Percentiles rank a stretch among this genome's conserved stretches.
Conservation (phyloP, 1,284 basidiomycete species). For the Phellopilus nigrolimitatus region DNA sequence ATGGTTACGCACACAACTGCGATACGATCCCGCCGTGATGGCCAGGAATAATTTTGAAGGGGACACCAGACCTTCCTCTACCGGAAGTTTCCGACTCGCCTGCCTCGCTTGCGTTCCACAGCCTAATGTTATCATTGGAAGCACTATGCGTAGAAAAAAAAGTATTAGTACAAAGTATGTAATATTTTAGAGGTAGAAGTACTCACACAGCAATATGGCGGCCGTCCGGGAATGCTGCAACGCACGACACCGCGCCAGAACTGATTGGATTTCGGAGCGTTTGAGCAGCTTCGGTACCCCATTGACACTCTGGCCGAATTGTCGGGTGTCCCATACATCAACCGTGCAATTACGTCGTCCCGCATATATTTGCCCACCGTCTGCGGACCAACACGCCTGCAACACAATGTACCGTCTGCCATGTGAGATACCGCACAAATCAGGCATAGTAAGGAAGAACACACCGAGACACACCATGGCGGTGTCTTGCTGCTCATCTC, state of each 20-base stretch:
- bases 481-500: conserved; percentile 88
- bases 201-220: conserved; percentile 85
- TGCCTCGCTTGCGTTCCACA: conserved; percentile 88
- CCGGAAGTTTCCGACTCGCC: conserved; percentile 58
- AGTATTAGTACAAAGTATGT: conserved; percentile 1
- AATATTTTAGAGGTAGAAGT: too few relatives aligned
- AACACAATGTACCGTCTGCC: conserved; percentile 8
- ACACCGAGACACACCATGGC: conserved; percentile 91
- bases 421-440: background rate
- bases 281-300: conserved; percentile 68
- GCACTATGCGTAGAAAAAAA: conserved; percentile 66
- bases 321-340: conserved; percentile 92
- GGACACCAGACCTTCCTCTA: conserved; percentile 43
- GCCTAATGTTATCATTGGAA: conserved; percentile 87
- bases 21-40: conserved; percentile 94
- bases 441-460: background rate
- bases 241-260: conserved; percentile 88
- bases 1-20: conserved; percentile 66
- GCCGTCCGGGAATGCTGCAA: conserved; percentile 87
- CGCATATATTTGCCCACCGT: conserved; percentile 86
- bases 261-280: conserved; percentile 83
- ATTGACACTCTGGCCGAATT: conserved; percentile 53
- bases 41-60: conserved; percentile 95
- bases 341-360: conserved; percentile 89
- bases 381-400: conserved; percentile 91